Evolutionary conservation across 805 yeast genomes (phyloP).

Genomic region (Kuraishia capsulata): DNA sequence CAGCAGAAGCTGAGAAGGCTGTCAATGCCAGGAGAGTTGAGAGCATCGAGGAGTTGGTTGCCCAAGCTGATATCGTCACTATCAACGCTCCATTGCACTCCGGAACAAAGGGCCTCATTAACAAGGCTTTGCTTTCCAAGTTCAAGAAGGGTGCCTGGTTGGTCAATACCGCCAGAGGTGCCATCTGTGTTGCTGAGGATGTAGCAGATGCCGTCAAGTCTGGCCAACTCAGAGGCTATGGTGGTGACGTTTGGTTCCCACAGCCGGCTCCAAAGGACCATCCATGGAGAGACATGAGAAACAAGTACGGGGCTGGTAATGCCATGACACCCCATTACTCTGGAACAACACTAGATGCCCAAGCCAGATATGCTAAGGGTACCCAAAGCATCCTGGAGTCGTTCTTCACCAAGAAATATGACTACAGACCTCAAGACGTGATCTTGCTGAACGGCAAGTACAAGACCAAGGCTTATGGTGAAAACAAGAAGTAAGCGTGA

Average conservation of each 20-base stretch:
- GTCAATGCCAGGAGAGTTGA: slow-evolving; percentile 55
- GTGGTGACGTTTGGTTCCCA: slow-evolving; percentile 82
- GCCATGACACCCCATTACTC: slow-evolving; percentile 82
- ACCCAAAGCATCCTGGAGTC: slow-evolving; percentile 55
- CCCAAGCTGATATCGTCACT: slow-evolving; percentile 64
- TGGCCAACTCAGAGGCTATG: slow-evolving; percentile 71
- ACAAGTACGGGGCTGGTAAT: slow-evolving; percentile 64
- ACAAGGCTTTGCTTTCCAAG: slow-evolving; percentile 55
- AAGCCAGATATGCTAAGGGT: slow-evolving; percentile 63
- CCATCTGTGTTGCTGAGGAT: slow-evolving; percentile 63
- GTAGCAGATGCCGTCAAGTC: slow-evolving; percentile 64
- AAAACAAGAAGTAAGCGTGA: slow-evolving; percentile 25
- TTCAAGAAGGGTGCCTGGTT: slow-evolving; percentile 69
- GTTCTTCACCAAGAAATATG: slow-evolving; percentile 51
- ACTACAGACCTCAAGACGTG: slow-evolving; percentile 70
- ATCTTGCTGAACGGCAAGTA: slow-evolving; percentile 66
- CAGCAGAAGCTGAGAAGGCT: slow-evolving; percentile 46
- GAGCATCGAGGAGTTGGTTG: slow-evolving; percentile 53
- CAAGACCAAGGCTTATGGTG: slow-evolving; percentile 67
- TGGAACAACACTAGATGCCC: slow-evolving; percentile 78
- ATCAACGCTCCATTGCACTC: slow-evolving; percentile 74
- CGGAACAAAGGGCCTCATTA: slow-evolving; percentile 55
- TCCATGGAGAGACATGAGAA: slow-evolving; percentile 67
- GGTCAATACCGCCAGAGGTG: slow-evolving; percentile 78
- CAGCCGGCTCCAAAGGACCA: slow-evolving; percentile 75